Percentiles rank a stretch among this genome's conserved stretches.
Evolutionary conservation across 306 rosid species (phyloP).

Genomic region (Mucuna pruriens): DNA sequence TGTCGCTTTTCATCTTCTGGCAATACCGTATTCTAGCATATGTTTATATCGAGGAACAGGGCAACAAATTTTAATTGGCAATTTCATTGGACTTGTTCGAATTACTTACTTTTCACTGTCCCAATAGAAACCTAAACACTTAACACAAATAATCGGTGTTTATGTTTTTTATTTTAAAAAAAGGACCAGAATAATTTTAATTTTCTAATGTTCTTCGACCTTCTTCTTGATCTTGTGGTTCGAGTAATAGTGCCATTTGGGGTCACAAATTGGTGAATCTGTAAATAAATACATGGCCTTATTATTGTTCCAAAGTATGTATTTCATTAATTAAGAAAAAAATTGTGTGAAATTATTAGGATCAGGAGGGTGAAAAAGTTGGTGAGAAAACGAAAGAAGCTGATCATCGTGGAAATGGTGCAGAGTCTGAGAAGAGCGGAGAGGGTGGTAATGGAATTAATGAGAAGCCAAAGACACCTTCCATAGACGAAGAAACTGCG

Average conservation of each 20-base stretch:
- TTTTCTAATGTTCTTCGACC: background rate
- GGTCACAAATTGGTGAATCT: background rate
- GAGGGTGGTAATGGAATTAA: no score
- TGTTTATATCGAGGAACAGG: background rate
- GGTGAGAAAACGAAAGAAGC: conserved; percentile 47
- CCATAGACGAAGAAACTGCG: conserved; percentile 55
- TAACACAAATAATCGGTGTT: no score
- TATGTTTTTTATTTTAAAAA: background rate
- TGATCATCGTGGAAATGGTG: conserved; percentile 43
- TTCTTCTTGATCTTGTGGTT: background rate
- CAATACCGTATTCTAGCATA: background rate
- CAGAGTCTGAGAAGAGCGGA: conserved; percentile 42
- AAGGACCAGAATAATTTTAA: background rate
- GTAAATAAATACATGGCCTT: background rate
- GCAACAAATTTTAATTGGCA: background rate
- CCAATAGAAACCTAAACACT: background rate
- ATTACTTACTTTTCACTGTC: conserved; percentile 12
- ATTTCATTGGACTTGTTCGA: background rate
- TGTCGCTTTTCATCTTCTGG: background rate
- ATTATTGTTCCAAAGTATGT: background rate
- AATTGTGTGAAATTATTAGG: conserved; percentile 55
- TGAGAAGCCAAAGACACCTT: conserved; percentile 60
- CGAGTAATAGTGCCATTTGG: background rate
- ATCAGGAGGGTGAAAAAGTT: conserved; percentile 40
- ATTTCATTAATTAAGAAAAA: conserved; percentile 31